Evolutionary conservation across 2,329 filamentous ascomycete genomes (phyloP), one percentile per base, ranked within the genome.

Genomic region (Ceratocystis eucalypticola): DNA sequence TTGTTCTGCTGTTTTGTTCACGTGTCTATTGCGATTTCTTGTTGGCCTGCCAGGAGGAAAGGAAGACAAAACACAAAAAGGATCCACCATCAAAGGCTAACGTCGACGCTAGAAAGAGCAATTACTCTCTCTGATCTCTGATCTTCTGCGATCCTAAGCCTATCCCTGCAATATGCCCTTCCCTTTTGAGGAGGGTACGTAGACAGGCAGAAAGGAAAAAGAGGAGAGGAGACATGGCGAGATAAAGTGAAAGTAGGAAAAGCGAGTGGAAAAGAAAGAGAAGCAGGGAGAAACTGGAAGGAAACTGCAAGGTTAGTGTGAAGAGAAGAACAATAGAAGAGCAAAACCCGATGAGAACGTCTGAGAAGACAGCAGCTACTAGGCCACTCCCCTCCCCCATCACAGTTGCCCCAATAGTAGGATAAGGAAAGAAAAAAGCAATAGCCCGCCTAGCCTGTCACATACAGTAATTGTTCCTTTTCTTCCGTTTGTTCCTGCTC

Each of bases 121-220:
- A 59, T 45, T 65, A 37, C 28, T 30, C 62, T 41, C 44, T 53
- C 25, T 22, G 44, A 46, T 41, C 64, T 28, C 25, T n/a, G 53
- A 20, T 48, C 41, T 61, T 20, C 41, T 17, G 46, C 15, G 20
- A 61, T 61, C 64, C 41, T 66, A 17, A 20, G 3, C 6, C 41
- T 10, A 48, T 61, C 61, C 45, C 57, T 61, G 45, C 4, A 44
- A 50, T 61, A 22, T 8, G 33, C n/a, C 50, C 59, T 61, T 61
- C 57, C 53, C 55, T 59, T 44, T 41, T 28, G 48, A 53, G 48
- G 25, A 50, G 48, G 48, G 48, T 28, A 53, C 48, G 48, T 53
- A 6, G 48, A 53, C 20, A 53, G 25, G 45, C 10, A 48, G 22
- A 22, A 25, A 53, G 48, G 12, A 48, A 50, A 50, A 25, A 53